These are phyloP conservation scores for Dioszegia hungarica DNA, from an alignment of 768 basidiomycete species.

Conservation along the genomic window DNA sequence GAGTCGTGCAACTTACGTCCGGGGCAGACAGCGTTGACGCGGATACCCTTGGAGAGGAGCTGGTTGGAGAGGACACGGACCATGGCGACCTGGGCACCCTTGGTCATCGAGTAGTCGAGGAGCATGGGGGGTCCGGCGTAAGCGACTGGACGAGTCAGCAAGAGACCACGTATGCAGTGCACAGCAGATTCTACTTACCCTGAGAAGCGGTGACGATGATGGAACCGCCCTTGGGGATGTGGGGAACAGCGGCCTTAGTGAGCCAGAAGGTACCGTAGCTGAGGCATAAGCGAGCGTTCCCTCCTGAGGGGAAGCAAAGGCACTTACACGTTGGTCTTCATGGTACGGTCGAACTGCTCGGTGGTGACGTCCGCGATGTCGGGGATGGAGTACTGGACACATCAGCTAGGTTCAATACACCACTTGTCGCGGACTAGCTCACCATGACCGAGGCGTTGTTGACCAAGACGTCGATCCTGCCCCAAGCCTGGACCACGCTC, in stretches of 20 bases:
- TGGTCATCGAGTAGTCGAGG: slow-evolving; percentile 55
- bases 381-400: slow-evolving; percentile 52
- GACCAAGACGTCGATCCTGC: slow-evolving; percentile 56
- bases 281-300: not conserved
- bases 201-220: slow-evolving; percentile 63
- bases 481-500: slow-evolving; percentile 47
- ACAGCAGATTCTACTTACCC: slow-evolving; percentile 18
- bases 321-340: slow-evolving; percentile 56
- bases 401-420: slow-evolving; percentile 31
- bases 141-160: slow-evolving; percentile 22
- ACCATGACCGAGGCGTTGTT: slow-evolving; percentile 58
- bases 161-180: not conserved
- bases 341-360: slow-evolving; percentile 57
- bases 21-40: slow-evolving; percentile 28
- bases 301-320: not conserved
- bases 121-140: slow-evolving; percentile 48
- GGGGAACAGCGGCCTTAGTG: slow-evolving; percentile 57
- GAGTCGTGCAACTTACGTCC: slow-evolving; percentile 12
- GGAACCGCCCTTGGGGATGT: slow-evolving; percentile 58
- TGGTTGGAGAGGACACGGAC: slow-evolving; percentile 56
- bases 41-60: slow-evolving; percentile 54
- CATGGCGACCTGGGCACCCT: slow-evolving; percentile 56
- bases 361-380: slow-evolving; percentile 50
- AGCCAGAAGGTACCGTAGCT: slow-evolving; percentile 56
- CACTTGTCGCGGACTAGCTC: slow-evolving; percentile 15